Evolutionary conservation across 768 basidiomycete species (phyloP), one percentile per base, ranked within the genome.

Genomic region (Termitomyces sp.): DNA sequence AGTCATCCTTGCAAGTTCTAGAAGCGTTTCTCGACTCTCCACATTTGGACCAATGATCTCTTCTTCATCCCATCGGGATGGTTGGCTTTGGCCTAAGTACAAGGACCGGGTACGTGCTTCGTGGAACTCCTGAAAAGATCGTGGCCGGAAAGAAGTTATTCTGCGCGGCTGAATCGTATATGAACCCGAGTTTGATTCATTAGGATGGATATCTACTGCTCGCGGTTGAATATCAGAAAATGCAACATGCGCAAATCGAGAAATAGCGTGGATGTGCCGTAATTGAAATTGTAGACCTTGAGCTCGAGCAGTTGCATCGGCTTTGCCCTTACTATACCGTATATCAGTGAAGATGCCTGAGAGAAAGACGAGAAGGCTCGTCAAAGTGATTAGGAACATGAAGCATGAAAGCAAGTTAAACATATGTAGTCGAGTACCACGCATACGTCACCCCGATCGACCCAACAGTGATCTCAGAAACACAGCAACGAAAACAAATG

Each of bases 1-100:
- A 41, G 92, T 84, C 92, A 99, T 98, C 82, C 93, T 97, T 10
- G 94, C 96, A 48, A 99, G 80, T 58, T 84, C 75, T 34, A 90
- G 76, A 31, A 98, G 73, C 2, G 91, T 89, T 60, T 87, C 83
- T 44, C 92, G 77, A 51, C 81, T 83, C 64, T 86, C 83, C 22
- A 91, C 80, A 70, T 98, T 86, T 2, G 96, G 96, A 0, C 76
- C 89, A 3, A 75, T 54, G 1, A 92, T 75, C 58, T 90, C 87
- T 6, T 86, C 82, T 66, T 89, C 87, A 9, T 87, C 82, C 94
- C 95, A 98, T 7, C 71, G 70, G 31, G 83, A 64, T 41, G 62
- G 62, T 50, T 76, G 68, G 57, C 74, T 81, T 55, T 85, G 77
- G 5, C 76, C 77, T 60, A 75, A 75, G 44, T 66, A 70, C 58